Percentiles rank a stretch among this genome's conserved stretches.
phyloP scores from a whole-genome alignment of 2,329 filamentous ascomycete genomes.

The Diaporthe sp. region DNA sequence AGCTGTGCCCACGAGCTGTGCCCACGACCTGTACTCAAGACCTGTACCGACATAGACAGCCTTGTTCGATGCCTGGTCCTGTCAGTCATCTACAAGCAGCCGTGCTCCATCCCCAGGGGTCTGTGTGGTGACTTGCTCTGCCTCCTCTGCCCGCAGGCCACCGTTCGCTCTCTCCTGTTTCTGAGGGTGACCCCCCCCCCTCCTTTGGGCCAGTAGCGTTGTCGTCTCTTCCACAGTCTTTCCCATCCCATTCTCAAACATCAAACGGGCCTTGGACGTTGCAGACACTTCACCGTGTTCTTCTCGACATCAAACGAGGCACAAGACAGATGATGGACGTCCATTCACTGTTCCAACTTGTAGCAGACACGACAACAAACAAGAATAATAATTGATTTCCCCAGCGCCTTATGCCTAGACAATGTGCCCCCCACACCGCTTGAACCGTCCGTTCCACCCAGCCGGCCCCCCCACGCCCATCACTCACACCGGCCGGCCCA shows the following conservation, averaged over 20 bases:
- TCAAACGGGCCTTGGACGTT: too few species aligned
- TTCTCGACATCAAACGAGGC: neutral
- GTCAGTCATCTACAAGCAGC: neutral
- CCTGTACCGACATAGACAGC: neutral
- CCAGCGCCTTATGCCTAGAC: conserved; percentile 32
- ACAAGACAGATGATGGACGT: neutral
- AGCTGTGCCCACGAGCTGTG: neutral
- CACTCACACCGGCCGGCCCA: conserved; percentile 12
- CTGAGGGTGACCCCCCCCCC: neutral
- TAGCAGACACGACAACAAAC: neutral
- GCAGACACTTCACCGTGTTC: neutral
- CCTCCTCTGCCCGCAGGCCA: neutral
- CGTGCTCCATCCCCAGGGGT: neutral
- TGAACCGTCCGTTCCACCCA: neutral
- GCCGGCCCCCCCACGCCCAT: neutral
- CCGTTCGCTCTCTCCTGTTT: neutral
- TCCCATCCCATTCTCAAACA: neutral
- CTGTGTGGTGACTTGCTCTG: neutral
- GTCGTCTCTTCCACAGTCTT: neutral
- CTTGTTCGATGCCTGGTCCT: neutral
- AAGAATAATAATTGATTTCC: conserved; percentile 13
- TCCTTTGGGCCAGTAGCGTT: neutral
- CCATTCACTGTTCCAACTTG: neutral
- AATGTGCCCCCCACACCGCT: conserved; percentile 11
- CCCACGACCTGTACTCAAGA: neutral